These are phyloP conservation scores for Clausena lansium DNA, from an alignment of 345 rosid genomes.

Conservation along the genomic window DNA sequence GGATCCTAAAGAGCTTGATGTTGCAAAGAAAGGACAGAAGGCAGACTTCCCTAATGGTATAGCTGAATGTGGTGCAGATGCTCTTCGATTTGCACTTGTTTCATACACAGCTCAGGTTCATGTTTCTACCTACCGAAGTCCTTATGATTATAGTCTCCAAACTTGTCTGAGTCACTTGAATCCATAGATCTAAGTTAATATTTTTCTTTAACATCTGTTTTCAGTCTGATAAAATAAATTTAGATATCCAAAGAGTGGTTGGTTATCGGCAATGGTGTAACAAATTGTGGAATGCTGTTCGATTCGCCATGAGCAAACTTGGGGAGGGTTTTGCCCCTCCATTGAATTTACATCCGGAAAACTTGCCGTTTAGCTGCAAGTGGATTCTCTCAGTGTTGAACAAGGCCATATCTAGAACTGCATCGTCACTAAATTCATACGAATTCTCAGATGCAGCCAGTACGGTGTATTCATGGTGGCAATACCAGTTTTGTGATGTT, in stretches of 20 bases:
- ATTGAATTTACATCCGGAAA: constrained; percentile 31
- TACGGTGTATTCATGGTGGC: constrained; percentile 92
- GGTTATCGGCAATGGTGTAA: constrained; percentile 99
- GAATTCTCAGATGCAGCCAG: constrained; percentile 85
- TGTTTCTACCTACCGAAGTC: constrained; percentile 9
- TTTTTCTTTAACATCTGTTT: constrained; percentile 15
- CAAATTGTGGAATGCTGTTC: constrained; percentile 96
- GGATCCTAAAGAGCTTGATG: constrained; percentile 62
- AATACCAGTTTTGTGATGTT: constrained; percentile 90
- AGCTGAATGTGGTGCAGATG: constrained; percentile 96
- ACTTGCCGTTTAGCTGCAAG: constrained; percentile 77
- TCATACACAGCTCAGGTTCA: constrained; percentile 93
- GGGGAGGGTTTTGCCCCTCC: constrained; percentile 66
- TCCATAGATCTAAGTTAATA: background rate
- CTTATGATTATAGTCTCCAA: background rate
- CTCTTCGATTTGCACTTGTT: constrained; percentile 95
- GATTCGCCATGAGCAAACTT: constrained; percentile 92
- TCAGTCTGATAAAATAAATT: constrained; percentile 92
- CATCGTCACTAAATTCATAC: constrained; percentile 51
- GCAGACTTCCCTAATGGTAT: constrained; percentile 90
- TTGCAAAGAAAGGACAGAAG: constrained; percentile 80
- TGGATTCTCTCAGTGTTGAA: constrained; percentile 89
- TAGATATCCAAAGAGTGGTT: constrained; percentile 92
- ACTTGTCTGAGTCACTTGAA: background rate
- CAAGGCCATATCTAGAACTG: constrained; percentile 64